These are phyloP conservation scores for Solanum peruvianum DNA, from an alignment of 257 asterid genomes.

Conservation along the genomic window DNA sequence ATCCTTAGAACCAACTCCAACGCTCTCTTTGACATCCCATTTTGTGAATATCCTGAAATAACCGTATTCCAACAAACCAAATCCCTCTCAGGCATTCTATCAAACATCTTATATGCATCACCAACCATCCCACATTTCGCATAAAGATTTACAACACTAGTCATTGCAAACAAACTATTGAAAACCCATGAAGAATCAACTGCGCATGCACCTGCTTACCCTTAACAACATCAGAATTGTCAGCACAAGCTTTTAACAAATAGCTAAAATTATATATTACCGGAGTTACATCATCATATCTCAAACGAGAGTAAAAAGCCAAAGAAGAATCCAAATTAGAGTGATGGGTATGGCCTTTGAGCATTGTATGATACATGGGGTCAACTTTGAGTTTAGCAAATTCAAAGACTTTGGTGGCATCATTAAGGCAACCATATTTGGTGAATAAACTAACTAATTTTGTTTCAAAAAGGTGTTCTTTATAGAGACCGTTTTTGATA, in stretches of 20 bases:
- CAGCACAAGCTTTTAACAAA: conserved; percentile 62
- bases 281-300: conserved; percentile 38
- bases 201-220: conserved; percentile 79
- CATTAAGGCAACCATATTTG: conserved; percentile 56
- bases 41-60: conserved; percentile 59
- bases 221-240: conserved; percentile 28
- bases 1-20: conserved; percentile 39
- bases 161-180: conserved; percentile 45
- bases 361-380: conserved; percentile 65
- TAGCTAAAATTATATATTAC: conserved; percentile 53
- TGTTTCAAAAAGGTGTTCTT: conserved; percentile 62
- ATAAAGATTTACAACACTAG: conserved; percentile 51
- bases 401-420: conserved; percentile 63
- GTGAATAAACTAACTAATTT: conserved; percentile 77
- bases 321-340: conserved; percentile 33
- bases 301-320: conserved; percentile 49
- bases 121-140: conserved; percentile 55
- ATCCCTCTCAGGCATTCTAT: conserved; percentile 75
- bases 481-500: conserved; percentile 58
- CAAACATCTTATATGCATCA: conserved; percentile 76
- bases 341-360: conserved; percentile 48
- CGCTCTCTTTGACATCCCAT: conserved; percentile 56
- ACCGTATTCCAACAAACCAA: conserved; percentile 83
- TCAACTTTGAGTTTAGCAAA: conserved; percentile 48
- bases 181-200: conserved; percentile 51